Conservation (phyloP, 2,329 filamentous ascomycete genomes). For the Aspergillus terreus region DNA sequence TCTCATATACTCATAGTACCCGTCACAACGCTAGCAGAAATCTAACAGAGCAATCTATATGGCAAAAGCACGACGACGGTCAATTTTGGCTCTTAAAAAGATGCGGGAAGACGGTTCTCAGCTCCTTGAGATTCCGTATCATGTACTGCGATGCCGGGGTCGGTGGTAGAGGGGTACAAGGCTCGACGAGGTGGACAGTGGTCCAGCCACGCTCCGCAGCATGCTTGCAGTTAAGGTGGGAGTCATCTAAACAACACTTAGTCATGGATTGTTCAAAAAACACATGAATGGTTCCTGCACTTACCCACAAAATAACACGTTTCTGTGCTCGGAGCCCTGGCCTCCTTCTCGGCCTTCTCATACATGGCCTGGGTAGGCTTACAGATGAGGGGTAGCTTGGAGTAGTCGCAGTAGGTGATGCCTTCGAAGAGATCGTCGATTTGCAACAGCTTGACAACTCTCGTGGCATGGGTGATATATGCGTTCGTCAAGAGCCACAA, state of each 20-base stretch:
- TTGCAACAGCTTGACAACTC: constrained; percentile 75
- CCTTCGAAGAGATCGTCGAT: constrained; percentile 91
- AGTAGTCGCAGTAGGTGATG: constrained; percentile 92
- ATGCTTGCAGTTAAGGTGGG: constrained; percentile 72
- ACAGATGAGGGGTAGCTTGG: constrained; percentile 68
- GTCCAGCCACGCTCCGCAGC: constrained; percentile 82
- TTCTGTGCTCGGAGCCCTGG: constrained; percentile 62
- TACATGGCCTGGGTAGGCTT: constrained; percentile 85
- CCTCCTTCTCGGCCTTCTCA: constrained; percentile 81
- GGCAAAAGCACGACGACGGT: neutral
- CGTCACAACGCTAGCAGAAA: neutral
- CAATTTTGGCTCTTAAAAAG: constrained; percentile 63
- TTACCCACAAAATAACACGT: constrained; percentile 91
- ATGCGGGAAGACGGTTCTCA: constrained; percentile 73
- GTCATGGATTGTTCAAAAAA: neutral
- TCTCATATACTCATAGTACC: constrained; percentile 8
- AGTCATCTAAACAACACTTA: constrained; percentile 64
- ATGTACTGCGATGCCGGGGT: constrained; percentile 68
- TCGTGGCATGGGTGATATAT: constrained; percentile 79
- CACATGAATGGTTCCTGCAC: constrained; percentile 27
- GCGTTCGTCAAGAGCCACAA: constrained; percentile 97
- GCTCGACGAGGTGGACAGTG: constrained; percentile 79
- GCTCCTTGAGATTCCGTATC: constrained; percentile 70
- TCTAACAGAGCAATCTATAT: neutral
- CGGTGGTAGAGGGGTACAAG: constrained; percentile 60